Base-by-base conservation (phyloP, 2,329 filamentous ascomycete species). In the Penicillium hesseltinei region DNA sequence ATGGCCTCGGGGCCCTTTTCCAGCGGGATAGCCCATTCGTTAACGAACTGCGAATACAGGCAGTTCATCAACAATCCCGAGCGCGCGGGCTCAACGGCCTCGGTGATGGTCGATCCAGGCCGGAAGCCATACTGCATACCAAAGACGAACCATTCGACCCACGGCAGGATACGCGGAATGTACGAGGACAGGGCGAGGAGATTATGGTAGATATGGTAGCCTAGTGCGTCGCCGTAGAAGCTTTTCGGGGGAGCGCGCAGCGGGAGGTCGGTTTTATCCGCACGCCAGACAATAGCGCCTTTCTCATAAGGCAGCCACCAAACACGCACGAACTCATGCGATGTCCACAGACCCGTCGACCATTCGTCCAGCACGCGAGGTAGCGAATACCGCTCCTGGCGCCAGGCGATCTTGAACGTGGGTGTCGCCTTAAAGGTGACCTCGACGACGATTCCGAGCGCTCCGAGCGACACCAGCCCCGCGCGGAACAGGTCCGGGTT, bases 261-360 rank as follows among this genome's bases (percentile, higher is more conserved):
- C 0, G 85, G 79, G 56, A 88, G 84, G 9, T 84, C 79, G 0
- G 90, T 91, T 72, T 89, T 89, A 47, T 91, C 83, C n/a, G 92
- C 94, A 40, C 85, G 84, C 94, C 94, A 99, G 45, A 95, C 84
- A 47, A 97, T 90, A 0, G 91, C 91, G 45, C 91, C 85, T 55
- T 91, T 85, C 71, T 90, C 91, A 77, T 97, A 96, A 0, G 94
- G 94, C 71, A 96, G 87, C 94, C 94, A 99, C 93, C 94, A 99
- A 29, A 97, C 91, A 29, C 94, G 84, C 27, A 95, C 91, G 70
- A 93, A 99, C 74, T 97, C 92, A 60, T 88, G 85, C 60, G 86
- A 83, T 1, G 85, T 90, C 93, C 94, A 97, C 15, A 97, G 81
- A 35, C 83, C 82, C 7, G 78, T 81, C 19, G 87, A 76, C 91